Evolutionary conservation across 2,329 filamentous ascomycete species (phyloP).

Genomic region (Paraphoma sp.): DNA sequence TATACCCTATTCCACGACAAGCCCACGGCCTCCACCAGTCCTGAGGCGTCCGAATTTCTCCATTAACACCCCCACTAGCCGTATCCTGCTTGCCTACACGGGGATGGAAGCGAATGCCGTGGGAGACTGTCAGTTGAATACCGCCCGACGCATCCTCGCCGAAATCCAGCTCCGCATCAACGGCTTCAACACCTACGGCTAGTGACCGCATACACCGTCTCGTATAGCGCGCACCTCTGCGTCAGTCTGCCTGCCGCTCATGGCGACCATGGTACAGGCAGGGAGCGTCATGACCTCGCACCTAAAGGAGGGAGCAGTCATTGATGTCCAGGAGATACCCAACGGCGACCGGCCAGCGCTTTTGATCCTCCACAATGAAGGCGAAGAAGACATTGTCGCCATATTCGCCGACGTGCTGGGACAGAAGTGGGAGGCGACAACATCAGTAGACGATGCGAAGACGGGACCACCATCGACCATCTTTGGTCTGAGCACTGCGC

Average conservation of each 20-base stretch:
- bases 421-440: conserved; percentile 69
- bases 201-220: conserved; percentile 15
- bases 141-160: conserved; percentile 48
- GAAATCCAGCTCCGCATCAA: conserved; percentile 50
- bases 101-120: conserved; percentile 46
- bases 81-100: conserved; percentile 31
- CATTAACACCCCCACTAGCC: conserved; percentile 33
- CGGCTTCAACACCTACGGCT: conserved; percentile 52
- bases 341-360: conserved; percentile 47
- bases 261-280: conserved; percentile 49
- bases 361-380: conserved; percentile 69
- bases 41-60: conserved; percentile 32
- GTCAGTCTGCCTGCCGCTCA: conserved; percentile 27
- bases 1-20: conserved; percentile 36
- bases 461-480: conserved; percentile 68
- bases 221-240: conserved; percentile 19
- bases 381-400: conserved; percentile 76
- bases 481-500: conserved; percentile 67
- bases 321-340: conserved; percentile 45
- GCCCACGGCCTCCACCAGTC: conserved; percentile 25
- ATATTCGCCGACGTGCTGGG: conserved; percentile 81
- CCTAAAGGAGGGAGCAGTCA: conserved; percentile 41
- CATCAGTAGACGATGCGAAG: conserved; percentile 62
- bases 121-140: conserved; percentile 42
- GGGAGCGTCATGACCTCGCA: conserved; percentile 37